phyloP scores from a whole-genome alignment of 768 basidiomycete genomes.

The Pholiota conissans region DNA sequence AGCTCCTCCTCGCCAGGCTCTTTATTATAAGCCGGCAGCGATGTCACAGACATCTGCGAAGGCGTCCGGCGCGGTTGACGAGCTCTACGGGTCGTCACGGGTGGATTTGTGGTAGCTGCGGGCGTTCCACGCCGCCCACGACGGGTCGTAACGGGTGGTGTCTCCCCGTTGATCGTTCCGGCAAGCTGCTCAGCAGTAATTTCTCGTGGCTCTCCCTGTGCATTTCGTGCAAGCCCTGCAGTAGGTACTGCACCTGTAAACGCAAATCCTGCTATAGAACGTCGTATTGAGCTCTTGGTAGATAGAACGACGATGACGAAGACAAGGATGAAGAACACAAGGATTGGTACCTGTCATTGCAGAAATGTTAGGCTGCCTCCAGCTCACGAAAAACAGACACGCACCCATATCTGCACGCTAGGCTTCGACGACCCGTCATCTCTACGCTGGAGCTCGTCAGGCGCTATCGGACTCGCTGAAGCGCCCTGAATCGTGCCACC shows the following conservation, averaged over 20 bases:
- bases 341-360: constrained; percentile 25
- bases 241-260: constrained; percentile 7
- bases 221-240: constrained; percentile 1
- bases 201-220: constrained; percentile 24
- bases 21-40: constrained; percentile 78
- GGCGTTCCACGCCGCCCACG: neutral
- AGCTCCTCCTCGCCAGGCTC: constrained; percentile 84
- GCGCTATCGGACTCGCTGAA: neutral
- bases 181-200: constrained; percentile 61
- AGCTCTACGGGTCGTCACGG: constrained; percentile 28
- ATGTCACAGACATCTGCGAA: constrained; percentile 78
- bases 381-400: neutral
- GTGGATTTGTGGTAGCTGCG: constrained; percentile 14
- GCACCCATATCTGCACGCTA: constrained; percentile 18
- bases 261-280: constrained; percentile 6
- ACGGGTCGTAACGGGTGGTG: constrained; percentile 17
- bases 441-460: neutral
- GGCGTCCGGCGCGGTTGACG: constrained; percentile 60
- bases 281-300: constrained; percentile 13
- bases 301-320: constrained; percentile 23
- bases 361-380: neutral
- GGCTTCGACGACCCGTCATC: neutral
- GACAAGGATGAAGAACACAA: constrained; percentile 28
- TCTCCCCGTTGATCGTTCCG: constrained; percentile 37
- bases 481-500: neutral